Evolutionary conservation across 805 yeast genomes (phyloP), one percentile per base, ranked within the genome.

Genomic region (Phaffomyces antillensis): DNA sequence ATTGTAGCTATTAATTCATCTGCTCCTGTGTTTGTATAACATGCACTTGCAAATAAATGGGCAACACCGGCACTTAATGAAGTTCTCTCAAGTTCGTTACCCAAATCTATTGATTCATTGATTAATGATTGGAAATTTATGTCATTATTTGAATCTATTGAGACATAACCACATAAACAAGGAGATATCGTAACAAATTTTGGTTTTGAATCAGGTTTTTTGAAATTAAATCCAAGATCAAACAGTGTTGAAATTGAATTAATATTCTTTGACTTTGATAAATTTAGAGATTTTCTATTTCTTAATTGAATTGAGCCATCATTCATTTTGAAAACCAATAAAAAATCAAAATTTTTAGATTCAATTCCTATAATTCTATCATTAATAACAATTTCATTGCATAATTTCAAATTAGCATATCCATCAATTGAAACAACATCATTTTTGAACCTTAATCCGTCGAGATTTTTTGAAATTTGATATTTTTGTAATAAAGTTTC

Each of bases 1-100:
- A 81, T 70, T 2, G 83, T 65, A 1, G 76, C 72, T 34, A 83
- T 64, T 43, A 88, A 60, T 53, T 88, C 96, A 55, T 87, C 95
- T 5, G 83, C 73, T 44, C 77, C 74, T 9, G 77, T 66, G 42
- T 76, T 83, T 39, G 80, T 71, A 60, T 81, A 85, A 53, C 90
- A 86, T 0, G 89, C 77, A 44, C 74, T 72, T 0, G 93, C 78
- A 59, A 85, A 88, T 7, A 79, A 64, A 26, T 75, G 69, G 0
- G 95, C 86, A 41, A 86, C 62, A 0, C 78, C 81, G 1, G 77
- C 79, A 0, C 85, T 72, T 1, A 77, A 63, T 2, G 71, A 52
- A 2, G 34, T 31, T 20, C 48, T 38, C 8, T 54, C 59, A 20
- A 48, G 48, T 8, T 45, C 41, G 25, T 30, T 37, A 20, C 6